phyloP scores from a whole-genome alignment of 306 rosid species.

The Cyclanthera cordifolia region DNA sequence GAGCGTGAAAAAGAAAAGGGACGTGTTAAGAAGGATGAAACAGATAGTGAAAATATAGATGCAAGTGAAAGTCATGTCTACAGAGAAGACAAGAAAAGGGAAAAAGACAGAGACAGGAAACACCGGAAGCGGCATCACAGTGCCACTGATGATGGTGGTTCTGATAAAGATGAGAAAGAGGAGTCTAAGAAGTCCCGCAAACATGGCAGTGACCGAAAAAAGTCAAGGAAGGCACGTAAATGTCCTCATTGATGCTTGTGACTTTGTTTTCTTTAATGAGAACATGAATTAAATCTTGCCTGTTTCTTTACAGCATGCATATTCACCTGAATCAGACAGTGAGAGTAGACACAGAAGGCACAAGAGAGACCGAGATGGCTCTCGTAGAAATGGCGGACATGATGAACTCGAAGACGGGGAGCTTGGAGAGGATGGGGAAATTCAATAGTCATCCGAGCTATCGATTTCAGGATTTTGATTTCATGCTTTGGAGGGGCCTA shows the following conservation, averaged over 20 bases:
- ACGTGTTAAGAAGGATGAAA: conserved; percentile 75
- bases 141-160: conserved; percentile 58
- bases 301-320: conserved; percentile 54
- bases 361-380: conserved; percentile 72
- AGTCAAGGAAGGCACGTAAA: conserved; percentile 60
- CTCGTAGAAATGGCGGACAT: conserved; percentile 50
- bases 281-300: conserved; percentile 10
- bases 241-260: neutral
- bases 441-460: conserved; percentile 20
- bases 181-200: conserved; percentile 76
- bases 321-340: conserved; percentile 82
- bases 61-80: conserved; percentile 41
- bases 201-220: conserved; percentile 87
- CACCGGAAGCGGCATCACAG: conserved; percentile 92
- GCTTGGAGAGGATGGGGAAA: conserved; percentile 83
- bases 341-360: conserved; percentile 78
- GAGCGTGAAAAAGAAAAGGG: conserved; percentile 83
- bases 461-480: neutral
- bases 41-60: conserved; percentile 72
- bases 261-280: conserved; percentile 2
- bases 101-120: conserved; percentile 77
- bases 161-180: conserved; percentile 88
- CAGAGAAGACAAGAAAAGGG: conserved; percentile 90
- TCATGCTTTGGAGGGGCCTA: conserved; percentile 8
- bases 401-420: conserved; percentile 98